Evolutionary conservation across 495 filamentous ascomycete species (phyloP), one percentile per base, ranked within the genome.

Genomic region (Trichoderma parareesei): DNA sequence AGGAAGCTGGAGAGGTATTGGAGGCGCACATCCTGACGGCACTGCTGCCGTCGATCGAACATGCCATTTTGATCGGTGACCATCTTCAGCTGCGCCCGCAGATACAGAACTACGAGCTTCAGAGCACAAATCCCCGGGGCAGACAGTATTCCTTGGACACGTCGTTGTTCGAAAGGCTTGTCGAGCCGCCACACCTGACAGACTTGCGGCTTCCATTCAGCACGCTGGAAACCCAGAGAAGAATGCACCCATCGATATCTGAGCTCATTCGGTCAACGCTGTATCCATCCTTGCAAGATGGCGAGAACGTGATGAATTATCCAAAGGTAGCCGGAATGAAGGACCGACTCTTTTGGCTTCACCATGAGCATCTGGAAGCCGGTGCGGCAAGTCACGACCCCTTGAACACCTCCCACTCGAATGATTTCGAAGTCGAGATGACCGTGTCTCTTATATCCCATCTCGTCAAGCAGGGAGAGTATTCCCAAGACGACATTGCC

Each of bases 1-100:
- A 93, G 74, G 90, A 94, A 69, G 90, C 90, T 3, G 90, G 84
- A 1, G 89, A 93, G 67, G 87, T 93, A 0, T 73, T 92, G 37
- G 89, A 93, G 68, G 79, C 86, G 0, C 89, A 93, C 70, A 74
- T 86, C 0, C 75, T 93, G 8, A 84, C 87, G 0, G 84, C 88
- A 1, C 69, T 95, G 0, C 70, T 93, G 38, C 90, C 89, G 2
- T 83, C 81, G 0, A 72, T 92, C 5, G 84, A 93, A 69, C 90
- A 93, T 67, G 74, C 78, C 38, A 90, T 93, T 65, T 79, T 87
- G 16, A 92, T 94, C 65, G 90, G 90, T 0, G 90, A 94, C 69
- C 90, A 93, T 68, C 75, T 78, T 6, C 89, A 94, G 66, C 79
- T 93, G 8, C 81, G 87, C 5, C 90, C 90, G 4, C 82, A 86